Evolutionary conservation across 1,284 basidiomycete species (phyloP).

Genomic region (Puccinia coronata): DNA sequence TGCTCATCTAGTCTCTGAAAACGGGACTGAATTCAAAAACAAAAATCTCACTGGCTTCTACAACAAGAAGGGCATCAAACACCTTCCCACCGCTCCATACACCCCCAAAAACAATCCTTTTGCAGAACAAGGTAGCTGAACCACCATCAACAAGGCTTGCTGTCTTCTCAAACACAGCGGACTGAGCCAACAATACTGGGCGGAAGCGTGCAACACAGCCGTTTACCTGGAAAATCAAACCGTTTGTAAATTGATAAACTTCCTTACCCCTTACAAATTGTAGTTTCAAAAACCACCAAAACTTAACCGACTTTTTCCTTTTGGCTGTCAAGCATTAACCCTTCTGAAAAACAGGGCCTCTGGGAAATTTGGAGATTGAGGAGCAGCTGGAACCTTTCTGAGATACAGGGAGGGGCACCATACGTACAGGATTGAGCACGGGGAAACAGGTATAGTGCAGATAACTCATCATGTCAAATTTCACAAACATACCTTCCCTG

Average conservation of each 20-base stretch:
- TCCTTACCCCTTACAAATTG: neutral
- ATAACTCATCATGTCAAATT: too few relatives aligned
- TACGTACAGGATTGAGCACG: neutral
- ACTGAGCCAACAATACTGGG: neutral
- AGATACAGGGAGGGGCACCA: neutral
- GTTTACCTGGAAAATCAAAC: conserved; percentile 15
- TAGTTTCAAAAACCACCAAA: conserved; percentile 8
- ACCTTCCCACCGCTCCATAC: neutral
- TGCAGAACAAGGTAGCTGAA: neutral
- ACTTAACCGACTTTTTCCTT: neutral
- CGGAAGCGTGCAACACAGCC: conserved; percentile 1
- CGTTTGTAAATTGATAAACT: too few relatives aligned
- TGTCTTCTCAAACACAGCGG: neutral
- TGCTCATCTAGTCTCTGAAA: neutral
- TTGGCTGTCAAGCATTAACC: conserved; percentile 9
- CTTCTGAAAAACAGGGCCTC: neutral
- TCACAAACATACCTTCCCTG: too few relatives aligned
- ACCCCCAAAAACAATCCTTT: neutral
- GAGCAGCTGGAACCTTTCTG: neutral
- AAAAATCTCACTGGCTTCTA: neutral
- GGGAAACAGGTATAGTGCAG: neutral
- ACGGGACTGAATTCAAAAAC: neutral
- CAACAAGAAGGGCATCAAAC: neutral
- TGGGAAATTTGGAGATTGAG: neutral
- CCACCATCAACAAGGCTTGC: neutral